Conservation (phyloP, 257 asterid genomes). For the Przewalskia tangutica region DNA sequence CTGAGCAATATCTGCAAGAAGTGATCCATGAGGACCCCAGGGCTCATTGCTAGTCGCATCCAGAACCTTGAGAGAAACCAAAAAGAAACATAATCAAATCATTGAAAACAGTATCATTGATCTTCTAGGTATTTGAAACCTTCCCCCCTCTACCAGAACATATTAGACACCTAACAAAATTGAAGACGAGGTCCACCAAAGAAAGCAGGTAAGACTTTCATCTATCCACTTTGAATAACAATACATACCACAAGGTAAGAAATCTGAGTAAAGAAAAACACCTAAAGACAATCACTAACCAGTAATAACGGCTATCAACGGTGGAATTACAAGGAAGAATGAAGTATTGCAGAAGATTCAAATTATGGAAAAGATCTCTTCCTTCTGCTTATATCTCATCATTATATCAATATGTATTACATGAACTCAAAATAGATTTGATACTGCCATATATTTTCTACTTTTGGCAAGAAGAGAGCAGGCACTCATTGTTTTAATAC, state of each 20-base stretch:
- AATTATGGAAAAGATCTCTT: background rate
- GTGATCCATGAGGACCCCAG: slow-evolving; percentile 99
- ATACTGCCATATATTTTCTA: background rate
- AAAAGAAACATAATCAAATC: background rate
- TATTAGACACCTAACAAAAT: background rate
- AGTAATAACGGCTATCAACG: background rate
- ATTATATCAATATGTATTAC: background rate
- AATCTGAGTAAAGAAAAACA: background rate
- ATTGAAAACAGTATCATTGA: background rate
- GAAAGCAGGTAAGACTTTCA: background rate
- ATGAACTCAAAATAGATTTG: background rate
- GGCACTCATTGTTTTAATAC: background rate
- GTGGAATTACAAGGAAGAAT: background rate
- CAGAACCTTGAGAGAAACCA: slow-evolving; percentile 50
- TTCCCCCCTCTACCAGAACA: background rate
- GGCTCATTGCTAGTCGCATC: slow-evolving; percentile 99
- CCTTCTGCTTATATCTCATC: background rate
- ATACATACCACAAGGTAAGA: background rate
- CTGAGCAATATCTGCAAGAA: slow-evolving; percentile 91
- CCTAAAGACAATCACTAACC: background rate
- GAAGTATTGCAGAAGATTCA: background rate
- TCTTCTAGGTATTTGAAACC: background rate
- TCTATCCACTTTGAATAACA: background rate
- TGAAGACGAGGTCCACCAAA: background rate
- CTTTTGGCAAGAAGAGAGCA: background rate